A percentile compares a stretch with the other conserved stretches of the same genome.
phyloP scores from a whole-genome alignment of 108 stramenopile species.

The Epithemia pelagica region DNA sequence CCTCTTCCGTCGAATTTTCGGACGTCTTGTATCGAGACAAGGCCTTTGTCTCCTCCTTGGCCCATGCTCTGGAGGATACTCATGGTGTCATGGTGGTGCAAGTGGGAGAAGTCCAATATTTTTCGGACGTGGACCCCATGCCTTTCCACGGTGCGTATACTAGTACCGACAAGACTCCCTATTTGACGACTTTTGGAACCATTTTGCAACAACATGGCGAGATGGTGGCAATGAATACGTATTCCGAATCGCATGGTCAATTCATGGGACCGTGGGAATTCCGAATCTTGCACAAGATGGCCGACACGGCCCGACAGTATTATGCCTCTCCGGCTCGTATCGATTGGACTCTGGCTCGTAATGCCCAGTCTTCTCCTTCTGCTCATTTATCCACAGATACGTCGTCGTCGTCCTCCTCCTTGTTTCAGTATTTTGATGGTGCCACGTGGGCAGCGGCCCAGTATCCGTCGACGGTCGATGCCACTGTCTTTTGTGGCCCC shows the following conservation, averaged over 20 bases:
- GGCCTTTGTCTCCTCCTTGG: constrained; percentile 6
- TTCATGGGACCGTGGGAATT: constrained; percentile 55
- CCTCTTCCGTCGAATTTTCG: constrained; percentile 35
- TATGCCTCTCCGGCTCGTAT: constrained; percentile 41
- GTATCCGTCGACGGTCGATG: constrained; percentile 37
- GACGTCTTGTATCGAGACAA: constrained; percentile 32
- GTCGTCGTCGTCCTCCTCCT: no score
- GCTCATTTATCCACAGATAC: no score
- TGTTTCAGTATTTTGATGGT: constrained; percentile 70
- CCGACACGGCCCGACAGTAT: constrained; percentile 32
- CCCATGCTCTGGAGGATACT: constrained; percentile 8
- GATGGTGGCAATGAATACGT: constrained; percentile 52
- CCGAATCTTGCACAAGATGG: constrained; percentile 48
- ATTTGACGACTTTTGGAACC: constrained; percentile 36
- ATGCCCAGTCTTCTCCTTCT: constrained; percentile 17
- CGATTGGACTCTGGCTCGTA: constrained; percentile 38
- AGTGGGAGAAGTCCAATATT: constrained; percentile 19
- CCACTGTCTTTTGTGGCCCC: constrained; percentile 34
- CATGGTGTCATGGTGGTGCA: constrained; percentile 41
- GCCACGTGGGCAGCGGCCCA: constrained; percentile 50
- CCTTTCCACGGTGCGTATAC: background rate
- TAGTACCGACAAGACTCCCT: background rate
- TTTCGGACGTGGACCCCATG: no score
- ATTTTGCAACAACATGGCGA: constrained; percentile 40
- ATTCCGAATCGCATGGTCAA: constrained; percentile 47